Evolutionary conservation across 352 stramenopile genomes (phyloP).

Genomic region (Nothophytophthora sp.): DNA sequence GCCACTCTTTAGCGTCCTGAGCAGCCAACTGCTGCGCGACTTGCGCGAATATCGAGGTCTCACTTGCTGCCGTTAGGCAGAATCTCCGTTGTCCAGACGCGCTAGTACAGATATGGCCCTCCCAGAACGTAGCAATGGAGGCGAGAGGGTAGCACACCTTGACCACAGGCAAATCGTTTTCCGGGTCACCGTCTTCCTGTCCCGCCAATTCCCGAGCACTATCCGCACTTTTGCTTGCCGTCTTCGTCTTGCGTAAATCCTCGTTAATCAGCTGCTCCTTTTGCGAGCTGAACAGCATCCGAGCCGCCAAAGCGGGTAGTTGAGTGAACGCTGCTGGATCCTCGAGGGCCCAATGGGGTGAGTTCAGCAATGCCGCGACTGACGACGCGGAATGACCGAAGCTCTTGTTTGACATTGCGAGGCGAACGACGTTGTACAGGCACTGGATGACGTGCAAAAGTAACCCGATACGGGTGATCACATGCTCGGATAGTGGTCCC

Average conservation of each 20-base stretch:
- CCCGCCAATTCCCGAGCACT: conserved; percentile 7
- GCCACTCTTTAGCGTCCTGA: conserved; percentile 27
- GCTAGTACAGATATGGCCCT: not conserved
- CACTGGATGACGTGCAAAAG: conserved; percentile 50
- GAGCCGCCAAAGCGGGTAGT: conserved; percentile 9
- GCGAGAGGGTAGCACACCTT: conserved; percentile 13
- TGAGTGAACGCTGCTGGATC: conserved; percentile 22
- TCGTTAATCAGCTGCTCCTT: conserved; percentile 39
- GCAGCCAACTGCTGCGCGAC: conserved; percentile 24
- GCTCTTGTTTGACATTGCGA: conserved; percentile 30
- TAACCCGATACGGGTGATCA: conserved; percentile 33
- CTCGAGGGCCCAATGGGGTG: conserved; percentile 16
- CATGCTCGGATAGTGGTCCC: conserved; percentile 1
- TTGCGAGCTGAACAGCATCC: conserved; percentile 39
- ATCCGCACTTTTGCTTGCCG: conserved; percentile 6
- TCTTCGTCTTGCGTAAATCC: conserved; percentile 26
- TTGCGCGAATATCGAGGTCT: conserved; percentile 26
- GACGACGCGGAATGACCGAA: conserved; percentile 17
- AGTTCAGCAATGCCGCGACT: conserved; percentile 27
- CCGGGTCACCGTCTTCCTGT: conserved; percentile 5
- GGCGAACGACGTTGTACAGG: conserved; percentile 35
- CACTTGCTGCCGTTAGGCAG: not conserved
- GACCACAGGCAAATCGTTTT: conserved; percentile 15
- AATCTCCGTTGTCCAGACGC: not conserved
- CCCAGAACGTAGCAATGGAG: conserved; percentile 21